Percentiles rank a stretch among this genome's conserved stretches.
These are phyloP conservation scores for Pythium rishiriense DNA, from an alignment of 352 stramenopile genomes.

Conservation along the genomic window DNA sequence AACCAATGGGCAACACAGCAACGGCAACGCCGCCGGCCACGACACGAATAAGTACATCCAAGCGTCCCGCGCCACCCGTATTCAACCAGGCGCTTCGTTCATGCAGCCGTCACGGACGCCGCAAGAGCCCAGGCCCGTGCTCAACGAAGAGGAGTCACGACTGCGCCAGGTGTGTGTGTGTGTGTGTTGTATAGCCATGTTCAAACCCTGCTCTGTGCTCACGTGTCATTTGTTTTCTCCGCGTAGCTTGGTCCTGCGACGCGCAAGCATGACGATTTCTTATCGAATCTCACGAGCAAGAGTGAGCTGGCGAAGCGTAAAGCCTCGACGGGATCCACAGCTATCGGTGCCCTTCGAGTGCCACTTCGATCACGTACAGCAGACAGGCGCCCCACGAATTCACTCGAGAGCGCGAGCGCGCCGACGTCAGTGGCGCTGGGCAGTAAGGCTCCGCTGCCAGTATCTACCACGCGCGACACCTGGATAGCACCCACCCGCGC, in stretches of 20 bases:
- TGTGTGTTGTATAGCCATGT: too few relatives aligned
- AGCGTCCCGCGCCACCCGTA: background rate
- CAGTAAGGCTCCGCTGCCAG: background rate
- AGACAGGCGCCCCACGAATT: background rate
- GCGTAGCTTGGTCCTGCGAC: background rate
- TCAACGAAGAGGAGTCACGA: slow-evolving; percentile 23
- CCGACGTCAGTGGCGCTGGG: background rate
- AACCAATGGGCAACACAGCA: background rate
- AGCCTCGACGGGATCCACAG: background rate
- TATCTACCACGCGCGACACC: background rate
- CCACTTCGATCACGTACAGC: background rate
- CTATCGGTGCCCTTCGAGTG: background rate
- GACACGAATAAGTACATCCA: slow-evolving; percentile 16
- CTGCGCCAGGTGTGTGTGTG: slow-evolving; percentile 15
- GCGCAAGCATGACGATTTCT: background rate
- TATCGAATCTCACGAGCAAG: background rate
- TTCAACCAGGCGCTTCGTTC: slow-evolving; percentile 10
- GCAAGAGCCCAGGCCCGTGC: background rate
- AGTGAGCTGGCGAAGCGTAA: background rate
- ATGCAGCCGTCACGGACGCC: background rate
- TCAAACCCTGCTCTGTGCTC: too few relatives aligned
- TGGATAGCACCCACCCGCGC: slow-evolving; percentile 6
- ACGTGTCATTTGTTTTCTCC: background rate
- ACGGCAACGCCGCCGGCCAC: background rate
- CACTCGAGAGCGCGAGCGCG: slow-evolving; percentile 13